These are phyloP conservation scores for Geotrichum fermentans DNA, from an alignment of 1,139 yeast genomes.

Conservation along the genomic window DNA sequence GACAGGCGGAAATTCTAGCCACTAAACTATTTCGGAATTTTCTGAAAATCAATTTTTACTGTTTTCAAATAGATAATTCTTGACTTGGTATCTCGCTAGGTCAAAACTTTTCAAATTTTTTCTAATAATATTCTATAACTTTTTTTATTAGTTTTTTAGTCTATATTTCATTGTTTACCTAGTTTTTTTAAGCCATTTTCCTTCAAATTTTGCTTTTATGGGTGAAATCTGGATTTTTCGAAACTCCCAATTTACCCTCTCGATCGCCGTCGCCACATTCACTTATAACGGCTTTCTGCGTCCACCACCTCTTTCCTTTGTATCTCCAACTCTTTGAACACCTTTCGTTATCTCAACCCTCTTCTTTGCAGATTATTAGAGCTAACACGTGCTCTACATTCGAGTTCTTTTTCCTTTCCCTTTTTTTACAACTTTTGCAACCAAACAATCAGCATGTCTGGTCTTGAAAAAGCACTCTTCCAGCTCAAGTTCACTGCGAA, in stretches of 20 bases:
- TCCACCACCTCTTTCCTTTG: no score
- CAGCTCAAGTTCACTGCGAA: slow-evolving; percentile 74
- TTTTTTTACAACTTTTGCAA: neutral
- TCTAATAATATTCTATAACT: no score
- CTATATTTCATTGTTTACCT: neutral
- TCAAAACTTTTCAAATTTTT: no score
- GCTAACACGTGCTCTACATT: neutral
- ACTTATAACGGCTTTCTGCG: no score
- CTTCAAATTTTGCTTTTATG: neutral
- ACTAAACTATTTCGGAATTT: slow-evolving; percentile 7
- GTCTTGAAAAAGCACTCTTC: slow-evolving; percentile 20
- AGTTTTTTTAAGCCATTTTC: neutral
- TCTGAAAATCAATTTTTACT: neutral
- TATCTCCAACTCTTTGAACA: no score
- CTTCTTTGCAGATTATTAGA: neutral
- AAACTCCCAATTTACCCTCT: slow-evolving; percentile 1
- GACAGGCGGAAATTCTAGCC: slow-evolving; percentile 12
- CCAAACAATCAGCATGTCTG: slow-evolving; percentile 17
- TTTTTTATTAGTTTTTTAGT: no score
- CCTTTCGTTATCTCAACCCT: neutral
- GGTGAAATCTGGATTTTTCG: neutral
- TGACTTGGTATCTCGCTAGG: no score
- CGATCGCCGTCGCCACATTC: neutral
- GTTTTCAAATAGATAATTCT: no score
- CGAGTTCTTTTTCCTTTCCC: neutral